phyloP scores from a whole-genome alignment of 768 basidiomycete genomes.

The Rhizopogon sp. region DNA sequence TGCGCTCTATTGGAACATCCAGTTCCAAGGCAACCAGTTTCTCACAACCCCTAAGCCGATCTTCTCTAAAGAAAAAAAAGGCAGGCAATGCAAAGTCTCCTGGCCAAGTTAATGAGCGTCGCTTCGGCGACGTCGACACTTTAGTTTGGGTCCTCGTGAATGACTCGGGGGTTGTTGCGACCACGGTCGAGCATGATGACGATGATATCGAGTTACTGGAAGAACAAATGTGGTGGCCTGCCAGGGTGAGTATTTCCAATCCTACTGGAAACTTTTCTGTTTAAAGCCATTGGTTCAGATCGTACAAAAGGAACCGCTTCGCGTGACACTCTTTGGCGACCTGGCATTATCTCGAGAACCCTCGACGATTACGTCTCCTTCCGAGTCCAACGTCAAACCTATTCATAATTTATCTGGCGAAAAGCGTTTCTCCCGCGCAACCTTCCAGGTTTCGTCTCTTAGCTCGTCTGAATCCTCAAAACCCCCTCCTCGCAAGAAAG shows the following conservation, averaged over 20 bases:
- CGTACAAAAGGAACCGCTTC: slow-evolving; percentile 22
- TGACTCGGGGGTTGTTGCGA: slow-evolving; percentile 28
- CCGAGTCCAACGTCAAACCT: slow-evolving; percentile 37
- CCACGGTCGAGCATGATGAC: slow-evolving; percentile 17
- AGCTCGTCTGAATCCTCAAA: slow-evolving; percentile 2
- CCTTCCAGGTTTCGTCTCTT: slow-evolving; percentile 22
- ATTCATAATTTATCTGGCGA: slow-evolving; percentile 27
- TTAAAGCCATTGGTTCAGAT: slow-evolving; percentile 10
- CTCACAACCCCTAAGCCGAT: slow-evolving; percentile 15
- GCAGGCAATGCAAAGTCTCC: slow-evolving; percentile 1
- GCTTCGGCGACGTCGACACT: slow-evolving; percentile 26
- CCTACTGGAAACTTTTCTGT: slow-evolving; percentile 2
- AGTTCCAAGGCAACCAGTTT: slow-evolving; percentile 6
- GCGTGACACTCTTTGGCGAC: slow-evolving; percentile 27
- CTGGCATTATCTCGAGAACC: slow-evolving; percentile 18
- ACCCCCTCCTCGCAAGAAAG: slow-evolving; percentile 42
- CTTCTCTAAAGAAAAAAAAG: slow-evolving; percentile 17
- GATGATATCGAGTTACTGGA: slow-evolving; percentile 15
- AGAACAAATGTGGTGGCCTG: slow-evolving; percentile 64
- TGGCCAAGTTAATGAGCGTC: slow-evolving; percentile 6
- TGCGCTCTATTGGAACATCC: slow-evolving; percentile 3
- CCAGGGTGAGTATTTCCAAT: slow-evolving; percentile 39
- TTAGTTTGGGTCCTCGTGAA: slow-evolving; percentile 54
- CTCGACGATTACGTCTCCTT: slow-evolving; percentile 27
- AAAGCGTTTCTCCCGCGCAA: slow-evolving; percentile 39